Evolutionary conservation across 2,329 filamentous ascomycete genomes (phyloP).

Genomic region (Xylariales sp.): DNA sequence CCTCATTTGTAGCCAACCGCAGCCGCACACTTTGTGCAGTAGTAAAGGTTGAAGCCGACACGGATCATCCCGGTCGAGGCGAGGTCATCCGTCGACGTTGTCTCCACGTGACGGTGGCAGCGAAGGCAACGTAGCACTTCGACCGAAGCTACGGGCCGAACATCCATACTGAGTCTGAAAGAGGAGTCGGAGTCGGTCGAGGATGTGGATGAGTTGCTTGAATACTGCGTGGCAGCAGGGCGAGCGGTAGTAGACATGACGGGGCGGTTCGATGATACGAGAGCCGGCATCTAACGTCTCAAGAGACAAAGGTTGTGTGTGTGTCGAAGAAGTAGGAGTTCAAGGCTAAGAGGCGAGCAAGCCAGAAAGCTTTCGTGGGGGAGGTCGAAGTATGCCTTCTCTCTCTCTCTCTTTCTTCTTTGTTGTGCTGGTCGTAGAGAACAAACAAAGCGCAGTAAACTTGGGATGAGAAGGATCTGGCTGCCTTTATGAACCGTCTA

Average conservation of each 20-base stretch:
- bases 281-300: conserved; percentile 4
- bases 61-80: conserved; percentile 71
- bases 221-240: conserved; percentile 53
- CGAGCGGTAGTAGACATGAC: conserved; percentile 50
- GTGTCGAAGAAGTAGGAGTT: neutral
- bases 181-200: conserved; percentile 59
- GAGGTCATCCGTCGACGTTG: conserved; percentile 70
- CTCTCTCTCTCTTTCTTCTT: conserved; percentile 17
- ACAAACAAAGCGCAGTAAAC: conserved; percentile 8
- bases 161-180: conserved; percentile 61
- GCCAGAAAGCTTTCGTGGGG: neutral
- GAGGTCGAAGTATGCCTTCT: neutral
- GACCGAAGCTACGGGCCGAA: conserved; percentile 62
- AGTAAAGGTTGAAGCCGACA: conserved; percentile 74
- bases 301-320: neutral
- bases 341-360: neutral
- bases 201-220: conserved; percentile 53
- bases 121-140: conserved; percentile 63
- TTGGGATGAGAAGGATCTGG: conserved; percentile 26
- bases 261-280: conserved; percentile 21
- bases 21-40: conserved; percentile 72
- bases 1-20: conserved; percentile 72
- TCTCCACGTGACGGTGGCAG: conserved; percentile 71
- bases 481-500: conserved; percentile 32
- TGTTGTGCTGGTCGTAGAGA: conserved; percentile 19